These are phyloP conservation scores for Botrytis fabae DNA, from an alignment of 2,329 filamentous ascomycete genomes.

Conservation along the genomic window DNA sequence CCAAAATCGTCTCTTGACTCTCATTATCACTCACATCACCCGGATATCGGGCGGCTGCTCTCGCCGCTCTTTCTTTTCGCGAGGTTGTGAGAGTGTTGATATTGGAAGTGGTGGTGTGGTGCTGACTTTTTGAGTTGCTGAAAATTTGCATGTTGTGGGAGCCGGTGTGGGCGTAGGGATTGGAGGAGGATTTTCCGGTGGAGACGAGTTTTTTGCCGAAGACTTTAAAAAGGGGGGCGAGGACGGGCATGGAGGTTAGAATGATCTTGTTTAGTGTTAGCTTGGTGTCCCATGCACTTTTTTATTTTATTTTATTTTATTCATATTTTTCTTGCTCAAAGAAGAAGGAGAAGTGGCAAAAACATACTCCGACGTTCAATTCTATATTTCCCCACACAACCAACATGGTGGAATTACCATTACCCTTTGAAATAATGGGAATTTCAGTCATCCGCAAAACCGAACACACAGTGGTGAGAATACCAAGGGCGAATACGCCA, in stretches of 20 bases:
- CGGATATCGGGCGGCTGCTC: not conserved
- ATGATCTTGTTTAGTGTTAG: constrained; percentile 25
- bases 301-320: not conserved
- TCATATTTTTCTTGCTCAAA: not conserved
- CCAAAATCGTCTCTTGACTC: constrained; percentile 17
- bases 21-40: constrained; percentile 3
- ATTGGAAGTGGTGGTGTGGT: not conserved
- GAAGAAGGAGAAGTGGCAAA: not conserved
- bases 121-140: not conserved
- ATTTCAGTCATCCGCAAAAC: constrained; percentile 20
- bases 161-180: not conserved
- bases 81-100: not conserved
- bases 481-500: constrained; percentile 27
- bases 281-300: not conserved
- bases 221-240: constrained; percentile 26
- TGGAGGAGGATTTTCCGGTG: not conserved
- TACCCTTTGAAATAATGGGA: constrained; percentile 40
- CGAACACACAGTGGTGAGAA: constrained; percentile 25
- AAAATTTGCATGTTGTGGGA: constrained; percentile 16
- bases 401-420: constrained; percentile 14
- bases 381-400: constrained; percentile 20
- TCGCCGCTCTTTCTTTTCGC: not conserved
- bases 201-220: constrained; percentile 8
- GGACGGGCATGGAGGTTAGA: constrained; percentile 27
- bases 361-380: constrained; percentile 14